Evolutionary conservation across 169 alveolate species (phyloP), one percentile per base, ranked within the genome.

Genomic region (Cryptosporidium muris): DNA sequence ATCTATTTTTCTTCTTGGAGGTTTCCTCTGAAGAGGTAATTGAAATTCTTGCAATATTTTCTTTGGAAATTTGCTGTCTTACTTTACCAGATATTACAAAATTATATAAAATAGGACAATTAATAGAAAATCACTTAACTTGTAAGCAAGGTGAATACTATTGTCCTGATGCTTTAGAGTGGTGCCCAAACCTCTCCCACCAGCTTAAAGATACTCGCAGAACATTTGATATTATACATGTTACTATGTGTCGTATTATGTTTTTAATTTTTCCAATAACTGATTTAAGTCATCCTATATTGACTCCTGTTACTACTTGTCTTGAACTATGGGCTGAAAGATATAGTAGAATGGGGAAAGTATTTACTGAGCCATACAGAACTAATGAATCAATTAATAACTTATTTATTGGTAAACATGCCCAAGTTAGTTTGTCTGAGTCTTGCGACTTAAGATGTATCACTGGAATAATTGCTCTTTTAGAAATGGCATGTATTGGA

Each of bases 241-340:
- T 74, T 58, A 42, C 60, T 42, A 74, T 74, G 3, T 74, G 85
- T 48, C 54, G 85, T 14, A 74, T 74, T 25, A 74, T 74, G 68
- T 74, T 74, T 8, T 6, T 74, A 6, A 25, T 74, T 11, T 74
- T 74, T 47, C 85, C 85, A 34, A 16, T 74, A 58, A 58, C 85
- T 9, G 85, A 74, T 58, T 66, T 68, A 58, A 66, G 60, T 7
- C 85, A 74, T 58, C 85, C 85, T 1, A 58, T 74, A 5, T 40
- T 74, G 60, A 74, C 85, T 14, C 85, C 74, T 14, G 68, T 74
- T 25, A 74, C 60, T 25, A 56, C 38, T 6, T 74, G 85, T 34
- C 36, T 74, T 5, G 85, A 74, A 62, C 85, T 58, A 3, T 74
- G 85, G 85, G 85, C 85, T 12, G 52, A 74, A 43, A 74, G 85